These are phyloP conservation scores for Trypanosoma mega DNA, from an alignment of 208 protist species.

Conservation along the genomic window DNA sequence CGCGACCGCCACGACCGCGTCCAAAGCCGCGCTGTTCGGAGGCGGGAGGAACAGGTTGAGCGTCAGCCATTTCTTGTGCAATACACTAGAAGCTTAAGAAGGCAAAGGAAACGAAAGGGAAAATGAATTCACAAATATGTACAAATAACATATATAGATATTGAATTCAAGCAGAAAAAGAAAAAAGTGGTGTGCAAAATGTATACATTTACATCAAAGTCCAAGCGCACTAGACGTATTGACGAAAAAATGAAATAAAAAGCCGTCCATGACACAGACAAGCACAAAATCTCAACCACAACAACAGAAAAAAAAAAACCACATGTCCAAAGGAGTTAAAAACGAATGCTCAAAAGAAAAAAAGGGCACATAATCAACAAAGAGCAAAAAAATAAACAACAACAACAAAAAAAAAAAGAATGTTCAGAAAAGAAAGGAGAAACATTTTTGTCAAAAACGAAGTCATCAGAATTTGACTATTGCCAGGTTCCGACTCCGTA, in stretches of 20 bases:
- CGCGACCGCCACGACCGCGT: slow-evolving; percentile 39
- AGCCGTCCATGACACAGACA: not conserved
- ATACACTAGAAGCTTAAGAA: not conserved
- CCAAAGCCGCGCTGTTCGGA: slow-evolving; percentile 63
- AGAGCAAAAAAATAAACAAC: too few species aligned
- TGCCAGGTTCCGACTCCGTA: not conserved
- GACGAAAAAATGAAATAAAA: slow-evolving; percentile 21
- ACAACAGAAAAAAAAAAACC: not conserved
- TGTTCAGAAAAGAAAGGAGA: too few species aligned
- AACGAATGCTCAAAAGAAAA: not conserved
- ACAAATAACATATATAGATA: slow-evolving; percentile 1
- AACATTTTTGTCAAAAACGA: too few species aligned
- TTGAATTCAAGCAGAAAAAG: slow-evolving; percentile 2
- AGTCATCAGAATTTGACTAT: not conserved
- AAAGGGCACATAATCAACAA: not conserved
- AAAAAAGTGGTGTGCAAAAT: too few species aligned
- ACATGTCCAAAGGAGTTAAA: not conserved
- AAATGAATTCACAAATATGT: not conserved
- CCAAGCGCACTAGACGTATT: too few species aligned
- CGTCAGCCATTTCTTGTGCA: slow-evolving; percentile 62
- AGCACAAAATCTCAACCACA: not conserved
- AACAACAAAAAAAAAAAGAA: slow-evolving; percentile 6
- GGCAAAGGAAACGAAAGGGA: slow-evolving; percentile 2
- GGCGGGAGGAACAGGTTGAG: slow-evolving; percentile 42
- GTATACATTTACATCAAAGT: too few species aligned